Percentiles rank a stretch among this genome's conserved stretches.
These are phyloP conservation scores for Candolleomyces eurysporus DNA, from an alignment of 768 basidiomycete genomes.

Conservation along the genomic window DNA sequence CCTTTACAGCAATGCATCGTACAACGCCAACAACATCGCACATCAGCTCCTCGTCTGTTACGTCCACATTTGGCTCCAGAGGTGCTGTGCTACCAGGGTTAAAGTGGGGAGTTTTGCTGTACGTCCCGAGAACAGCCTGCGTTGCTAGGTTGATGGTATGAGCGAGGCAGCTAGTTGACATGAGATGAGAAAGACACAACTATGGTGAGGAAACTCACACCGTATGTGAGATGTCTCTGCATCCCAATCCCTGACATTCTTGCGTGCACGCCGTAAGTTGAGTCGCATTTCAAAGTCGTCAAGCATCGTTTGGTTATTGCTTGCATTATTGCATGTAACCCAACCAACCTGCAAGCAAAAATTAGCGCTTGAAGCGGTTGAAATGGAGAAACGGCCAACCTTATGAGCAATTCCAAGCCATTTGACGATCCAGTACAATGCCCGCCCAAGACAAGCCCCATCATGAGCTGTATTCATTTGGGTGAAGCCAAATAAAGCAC, in stretches of 20 bases:
- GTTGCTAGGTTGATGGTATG: constrained; percentile 31
- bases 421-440: constrained; percentile 31
- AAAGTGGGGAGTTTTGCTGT: constrained; percentile 23
- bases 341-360: constrained; percentile 23
- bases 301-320: constrained; percentile 36
- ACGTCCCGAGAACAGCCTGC: constrained; percentile 20
- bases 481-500: constrained; percentile 29
- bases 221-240: neutral
- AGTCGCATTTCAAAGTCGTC: constrained; percentile 25
- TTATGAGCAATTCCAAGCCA: constrained; percentile 26
- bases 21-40: neutral
- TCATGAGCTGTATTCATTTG: constrained; percentile 37
- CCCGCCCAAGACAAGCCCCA: constrained; percentile 32
- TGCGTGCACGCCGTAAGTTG: neutral
- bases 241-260: neutral
- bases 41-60: too few species aligned
- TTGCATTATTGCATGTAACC: constrained; percentile 26
- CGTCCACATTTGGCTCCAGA: too few species aligned
- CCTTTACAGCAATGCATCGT: neutral
- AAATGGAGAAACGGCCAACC: constrained; percentile 12
- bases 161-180: neutral
- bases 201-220: neutral
- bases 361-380: too few species aligned
- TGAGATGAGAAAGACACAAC: neutral
- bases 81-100: constrained; percentile 11